Conservation (phyloP, 257 asterid genomes). For the Solanum phureja region DNA sequence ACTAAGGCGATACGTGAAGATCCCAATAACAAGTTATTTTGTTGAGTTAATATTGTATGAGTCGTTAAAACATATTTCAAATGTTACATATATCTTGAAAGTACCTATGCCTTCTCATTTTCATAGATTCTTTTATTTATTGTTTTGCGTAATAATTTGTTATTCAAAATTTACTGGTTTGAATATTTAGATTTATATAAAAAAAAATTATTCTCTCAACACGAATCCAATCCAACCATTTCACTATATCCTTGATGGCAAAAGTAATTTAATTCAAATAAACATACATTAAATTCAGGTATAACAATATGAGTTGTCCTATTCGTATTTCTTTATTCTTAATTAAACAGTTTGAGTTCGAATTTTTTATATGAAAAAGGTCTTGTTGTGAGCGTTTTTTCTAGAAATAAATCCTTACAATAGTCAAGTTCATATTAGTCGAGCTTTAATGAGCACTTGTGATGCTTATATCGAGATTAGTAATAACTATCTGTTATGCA, state of each 20-base stretch:
- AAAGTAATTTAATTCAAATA: too few species aligned
- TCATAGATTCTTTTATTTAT: too few species aligned
- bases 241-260: not conserved
- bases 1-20: not conserved
- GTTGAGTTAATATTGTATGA: not conserved
- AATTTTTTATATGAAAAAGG: fast-evolving
- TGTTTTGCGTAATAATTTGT: not conserved
- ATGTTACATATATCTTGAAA: not conserved
- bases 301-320: not conserved
- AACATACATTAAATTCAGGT: not conserved
- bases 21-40: not conserved
- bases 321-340: too few species aligned
- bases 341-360: too few species aligned
- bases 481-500: fast-evolving
- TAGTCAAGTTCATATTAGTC: not conserved
- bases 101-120: not conserved
- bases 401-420: too few species aligned
- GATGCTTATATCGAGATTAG: too few species aligned
- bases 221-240: too few species aligned
- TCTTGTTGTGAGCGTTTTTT: fast-evolving
- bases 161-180: not conserved
- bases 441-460: not conserved
- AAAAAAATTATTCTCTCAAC: not conserved
- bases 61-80: not conserved
- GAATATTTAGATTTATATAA: not conserved